These are phyloP conservation scores for Daedaleopsis sinensis DNA, from an alignment of 768 basidiomycete species.

Conservation along the genomic window DNA sequence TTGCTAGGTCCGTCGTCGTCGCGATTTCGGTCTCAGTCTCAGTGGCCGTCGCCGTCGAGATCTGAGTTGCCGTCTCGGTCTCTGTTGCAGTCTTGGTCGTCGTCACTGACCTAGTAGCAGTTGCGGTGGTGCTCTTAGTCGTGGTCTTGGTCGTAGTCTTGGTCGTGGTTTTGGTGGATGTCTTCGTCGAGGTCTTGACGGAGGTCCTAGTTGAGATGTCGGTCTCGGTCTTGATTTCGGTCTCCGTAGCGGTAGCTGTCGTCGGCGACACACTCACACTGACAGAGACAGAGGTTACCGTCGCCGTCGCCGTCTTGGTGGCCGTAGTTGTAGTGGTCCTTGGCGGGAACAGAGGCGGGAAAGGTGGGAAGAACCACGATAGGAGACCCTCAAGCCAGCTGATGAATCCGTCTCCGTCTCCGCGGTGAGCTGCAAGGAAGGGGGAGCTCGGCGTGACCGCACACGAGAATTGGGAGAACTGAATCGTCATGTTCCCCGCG, in stretches of 20 bases:
- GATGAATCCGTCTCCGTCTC: slow-evolving; percentile 2
- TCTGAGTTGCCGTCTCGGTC: background rate
- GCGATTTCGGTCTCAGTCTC: background rate
- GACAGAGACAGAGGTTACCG: background rate
- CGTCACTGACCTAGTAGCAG: background rate
- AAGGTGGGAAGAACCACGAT: slow-evolving; percentile 12
- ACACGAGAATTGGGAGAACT: slow-evolving; percentile 17
- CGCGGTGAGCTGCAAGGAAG: background rate
- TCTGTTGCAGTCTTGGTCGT: slow-evolving; percentile 4
- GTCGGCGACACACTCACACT: no score
- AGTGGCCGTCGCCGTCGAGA: background rate
- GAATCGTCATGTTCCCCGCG: slow-evolving; percentile 2
- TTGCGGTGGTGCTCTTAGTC: no score
- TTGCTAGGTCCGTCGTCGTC: background rate
- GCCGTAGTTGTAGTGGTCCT: background rate
- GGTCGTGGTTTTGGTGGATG: no score
- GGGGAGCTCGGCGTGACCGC: background rate
- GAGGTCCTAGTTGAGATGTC: no score
- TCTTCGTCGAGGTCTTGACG: no score
- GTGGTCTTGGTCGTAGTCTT: no score
- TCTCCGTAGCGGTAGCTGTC: no score
- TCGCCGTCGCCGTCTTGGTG: background rate
- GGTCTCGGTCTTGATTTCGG: background rate
- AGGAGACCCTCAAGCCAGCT: slow-evolving; percentile 18
- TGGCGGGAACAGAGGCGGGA: background rate